Evolutionary conservation across 257 asterid genomes (phyloP), one percentile per base, ranked within the genome.

Genomic region (Scutellaria galericulata): DNA sequence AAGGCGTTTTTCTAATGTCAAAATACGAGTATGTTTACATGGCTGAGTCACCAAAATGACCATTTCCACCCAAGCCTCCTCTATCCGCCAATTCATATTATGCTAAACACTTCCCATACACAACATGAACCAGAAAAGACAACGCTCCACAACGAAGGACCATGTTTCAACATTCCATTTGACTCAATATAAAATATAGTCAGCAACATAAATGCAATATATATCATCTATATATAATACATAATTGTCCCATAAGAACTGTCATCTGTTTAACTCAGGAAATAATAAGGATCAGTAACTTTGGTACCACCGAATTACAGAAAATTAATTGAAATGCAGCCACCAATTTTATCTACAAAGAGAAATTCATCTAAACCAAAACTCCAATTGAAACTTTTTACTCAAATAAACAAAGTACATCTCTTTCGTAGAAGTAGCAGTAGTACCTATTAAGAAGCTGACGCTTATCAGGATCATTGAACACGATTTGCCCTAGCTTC

Each of bases 381-480:
- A 65, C 31, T 27, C 6, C 1, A 64, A 20, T 39, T 52, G 18
- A 46, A 51, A n/a, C 9, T 11, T 58, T 51, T 1, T 60, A 9
- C 55, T 61, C 39, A 55, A 57, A 66, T 27, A 66, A 52, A 64
- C 9, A 55, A 24, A 62, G 62, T 18, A 3, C 5, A 46, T 40
- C 14, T 15, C 11, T 55, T 5, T 5, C 5, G 18, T 40, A 50
- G 55, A 50, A 50, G 53, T 15, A 66, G 27, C 27, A 9, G 18
- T 7, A 45, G 24, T 77, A 94, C 98, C 96, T 85, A 70, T 91
- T 91, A 60, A 95, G 97, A 68, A 92, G 95, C 78, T 92, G 95
- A 14, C 97, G 96, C 77, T 86, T 88, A 75, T 83, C 89, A 13
- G 82, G 86, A 81, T 92, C 86, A 59, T 83, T 80, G 68, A 95